phyloP scores from a whole-genome alignment of 352 stramenopile genomes.

The Phytopythium litorale region DNA sequence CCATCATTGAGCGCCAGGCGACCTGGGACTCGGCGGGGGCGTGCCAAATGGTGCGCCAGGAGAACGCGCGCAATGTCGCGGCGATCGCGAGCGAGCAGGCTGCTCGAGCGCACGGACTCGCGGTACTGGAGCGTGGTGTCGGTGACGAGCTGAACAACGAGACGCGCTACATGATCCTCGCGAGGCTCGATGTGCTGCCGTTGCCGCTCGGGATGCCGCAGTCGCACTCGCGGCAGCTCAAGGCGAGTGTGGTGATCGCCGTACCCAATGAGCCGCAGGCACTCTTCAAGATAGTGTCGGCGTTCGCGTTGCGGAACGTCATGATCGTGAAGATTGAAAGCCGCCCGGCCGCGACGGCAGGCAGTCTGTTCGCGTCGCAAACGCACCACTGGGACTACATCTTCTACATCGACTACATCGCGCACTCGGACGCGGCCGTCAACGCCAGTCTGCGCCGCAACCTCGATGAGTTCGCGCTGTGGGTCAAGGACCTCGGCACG shows the following conservation, averaged over 20 bases:
- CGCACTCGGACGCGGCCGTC: slow-evolving; percentile 35
- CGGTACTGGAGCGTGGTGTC: slow-evolving; percentile 51
- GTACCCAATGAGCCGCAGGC: slow-evolving; percentile 67
- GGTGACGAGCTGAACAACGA: slow-evolving; percentile 68
- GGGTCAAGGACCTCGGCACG: slow-evolving; percentile 71
- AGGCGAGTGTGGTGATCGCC: slow-evolving; percentile 66
- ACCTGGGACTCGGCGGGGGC: slow-evolving; percentile 65
- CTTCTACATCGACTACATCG: slow-evolving; percentile 77
- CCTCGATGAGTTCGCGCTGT: slow-evolving; percentile 72
- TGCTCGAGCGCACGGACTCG: slow-evolving; percentile 42
- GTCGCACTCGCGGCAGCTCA: slow-evolving; percentile 27
- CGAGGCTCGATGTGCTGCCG: slow-evolving; percentile 35
- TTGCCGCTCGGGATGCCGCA: slow-evolving; percentile 26
- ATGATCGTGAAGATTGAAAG: slow-evolving; percentile 85
- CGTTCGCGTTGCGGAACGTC: slow-evolving; percentile 69
- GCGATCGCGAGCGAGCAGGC: slow-evolving; percentile 68
- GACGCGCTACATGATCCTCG: slow-evolving; percentile 72
- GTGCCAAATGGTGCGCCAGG: slow-evolving; percentile 60
- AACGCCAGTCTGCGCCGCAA: slow-evolving; percentile 53
- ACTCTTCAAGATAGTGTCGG: slow-evolving; percentile 76
- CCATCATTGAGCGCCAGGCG: slow-evolving; percentile 55
- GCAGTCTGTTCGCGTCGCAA: slow-evolving; percentile 53
- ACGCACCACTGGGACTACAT: slow-evolving; percentile 81
- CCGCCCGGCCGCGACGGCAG: slow-evolving; percentile 57
- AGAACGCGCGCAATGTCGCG: slow-evolving; percentile 39